Evolutionary conservation across 345 rosid species (phyloP).

Genomic region (Combretum micranthum): DNA sequence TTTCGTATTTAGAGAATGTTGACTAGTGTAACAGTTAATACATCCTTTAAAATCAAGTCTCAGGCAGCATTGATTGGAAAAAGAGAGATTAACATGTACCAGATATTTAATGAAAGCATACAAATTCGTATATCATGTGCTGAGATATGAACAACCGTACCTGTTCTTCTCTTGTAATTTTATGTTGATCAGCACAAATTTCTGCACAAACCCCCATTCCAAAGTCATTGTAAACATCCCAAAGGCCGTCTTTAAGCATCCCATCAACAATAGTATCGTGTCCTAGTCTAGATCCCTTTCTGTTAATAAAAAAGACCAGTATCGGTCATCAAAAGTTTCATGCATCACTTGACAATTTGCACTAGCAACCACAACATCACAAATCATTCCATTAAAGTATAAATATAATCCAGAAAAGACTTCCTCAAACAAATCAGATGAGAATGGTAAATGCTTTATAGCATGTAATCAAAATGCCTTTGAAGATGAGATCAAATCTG

Average conservation of each 20-base stretch:
- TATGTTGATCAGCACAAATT: slow-evolving; percentile 74
- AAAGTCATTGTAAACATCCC: slow-evolving; percentile 95
- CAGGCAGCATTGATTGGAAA: too few relatives aligned
- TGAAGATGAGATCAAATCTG: too few relatives aligned
- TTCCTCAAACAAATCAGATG: not conserved
- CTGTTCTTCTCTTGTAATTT: slow-evolving; percentile 75
- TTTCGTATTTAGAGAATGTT: too few relatives aligned
- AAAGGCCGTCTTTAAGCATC: slow-evolving; percentile 90
- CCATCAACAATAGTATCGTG: slow-evolving; percentile 82
- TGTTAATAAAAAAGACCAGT: slow-evolving; percentile 21
- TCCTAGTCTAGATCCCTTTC: slow-evolving; percentile 86
- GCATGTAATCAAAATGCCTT: too few relatives aligned
- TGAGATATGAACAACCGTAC: slow-evolving; percentile 21
- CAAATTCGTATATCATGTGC: too few relatives aligned
- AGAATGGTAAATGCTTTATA: too few relatives aligned
- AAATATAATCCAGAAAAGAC: not conserved
- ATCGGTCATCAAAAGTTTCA: not conserved
- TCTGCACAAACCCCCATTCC: slow-evolving; percentile 93
- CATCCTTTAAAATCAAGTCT: too few relatives aligned
- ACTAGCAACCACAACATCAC: too few relatives aligned
- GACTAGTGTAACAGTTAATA: too few relatives aligned
- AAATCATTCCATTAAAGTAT: not conserved
- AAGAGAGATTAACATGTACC: too few relatives aligned
- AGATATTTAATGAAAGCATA: too few relatives aligned
- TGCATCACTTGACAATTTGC: not conserved